Conservation (phyloP, 177 flowering plant species). For the Vitis hybrid region DNA sequence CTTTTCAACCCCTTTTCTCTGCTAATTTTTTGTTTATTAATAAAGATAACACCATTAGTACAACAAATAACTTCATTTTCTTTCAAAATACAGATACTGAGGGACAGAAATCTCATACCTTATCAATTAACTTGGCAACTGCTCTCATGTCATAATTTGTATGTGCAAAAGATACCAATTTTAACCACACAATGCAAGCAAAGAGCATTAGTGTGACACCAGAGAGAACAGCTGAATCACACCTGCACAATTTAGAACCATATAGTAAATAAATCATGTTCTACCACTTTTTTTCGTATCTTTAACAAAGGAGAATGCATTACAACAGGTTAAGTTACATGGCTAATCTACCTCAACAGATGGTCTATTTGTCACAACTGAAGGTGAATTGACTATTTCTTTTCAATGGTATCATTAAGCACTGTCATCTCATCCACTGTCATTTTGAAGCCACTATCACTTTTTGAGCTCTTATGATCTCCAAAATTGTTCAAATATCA, state of each 20-base stretch:
- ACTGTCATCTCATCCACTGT: not conserved
- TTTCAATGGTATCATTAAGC: too few species aligned
- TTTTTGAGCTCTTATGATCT: too few species aligned
- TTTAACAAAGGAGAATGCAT: not conserved
- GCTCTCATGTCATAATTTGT: conserved; percentile 80
- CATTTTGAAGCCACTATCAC: not conserved
- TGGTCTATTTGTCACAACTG: too few species aligned
- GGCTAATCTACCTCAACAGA: not conserved
- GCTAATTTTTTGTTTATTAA: not conserved
- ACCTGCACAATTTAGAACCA: conserved; percentile 44
- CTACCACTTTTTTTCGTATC: not conserved
- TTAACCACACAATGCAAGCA: conserved; percentile 79
- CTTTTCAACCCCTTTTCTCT: too few species aligned
- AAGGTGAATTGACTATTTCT: too few species aligned
- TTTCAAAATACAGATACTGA: too few species aligned
- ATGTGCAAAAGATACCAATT: conserved; percentile 92
- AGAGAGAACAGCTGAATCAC: conserved; percentile 78
- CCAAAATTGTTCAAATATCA: too few species aligned
- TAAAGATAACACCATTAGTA: not conserved
- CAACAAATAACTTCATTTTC: not conserved
- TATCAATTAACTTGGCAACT: conserved; percentile 42
- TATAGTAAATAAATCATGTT: not conserved
- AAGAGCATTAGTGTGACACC: conserved; percentile 81
- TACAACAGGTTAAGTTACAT: not conserved
- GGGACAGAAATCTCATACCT: conserved; percentile 38